phyloP scores from a whole-genome alignment of 139 green algal genomes.

The Tetratostichococcus sp. region DNA sequence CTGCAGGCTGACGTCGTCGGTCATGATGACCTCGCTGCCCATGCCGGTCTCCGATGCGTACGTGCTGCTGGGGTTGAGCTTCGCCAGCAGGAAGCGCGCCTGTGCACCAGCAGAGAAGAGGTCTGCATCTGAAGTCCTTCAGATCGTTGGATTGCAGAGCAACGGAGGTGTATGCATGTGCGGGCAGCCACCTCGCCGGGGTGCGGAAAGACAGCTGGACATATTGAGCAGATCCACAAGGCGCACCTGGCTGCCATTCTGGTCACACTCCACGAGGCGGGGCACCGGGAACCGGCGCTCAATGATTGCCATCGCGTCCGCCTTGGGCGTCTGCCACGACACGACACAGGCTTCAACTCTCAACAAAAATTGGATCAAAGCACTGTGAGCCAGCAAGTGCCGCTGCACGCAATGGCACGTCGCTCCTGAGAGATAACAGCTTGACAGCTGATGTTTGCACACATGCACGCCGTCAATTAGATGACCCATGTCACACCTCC shows the following conservation, averaged over 20 bases:
- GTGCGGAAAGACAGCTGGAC: too few species aligned
- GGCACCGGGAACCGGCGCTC: constrained; percentile 85
- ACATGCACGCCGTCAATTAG: too few species aligned
- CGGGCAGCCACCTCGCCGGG: too few species aligned
- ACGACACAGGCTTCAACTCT: background rate
- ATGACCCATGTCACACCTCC: constrained; percentile 45
- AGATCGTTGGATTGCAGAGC: too few species aligned
- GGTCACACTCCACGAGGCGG: constrained; percentile 92
- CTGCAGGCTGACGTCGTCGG: constrained; percentile 86
- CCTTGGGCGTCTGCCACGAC: constrained; percentile 23
- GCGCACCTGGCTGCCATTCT: constrained; percentile 80
- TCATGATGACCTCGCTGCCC: constrained; percentile 91
- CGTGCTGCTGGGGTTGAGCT: constrained; percentile 92
- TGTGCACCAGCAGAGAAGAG: constrained; percentile 27
- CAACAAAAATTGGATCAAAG: too few species aligned
- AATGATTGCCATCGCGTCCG: constrained; percentile 66
- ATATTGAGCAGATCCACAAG: background rate
- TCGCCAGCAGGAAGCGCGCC: constrained; percentile 94
- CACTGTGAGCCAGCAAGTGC: too few species aligned
- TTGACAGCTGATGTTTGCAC: too few species aligned
- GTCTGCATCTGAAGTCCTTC: too few species aligned
- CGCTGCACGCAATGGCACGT: too few species aligned
- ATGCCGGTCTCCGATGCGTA: constrained; percentile 65
- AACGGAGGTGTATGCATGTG: too few species aligned
- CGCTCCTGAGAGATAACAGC: too few species aligned